phyloP scores from a whole-genome alignment of 768 basidiomycete species.

The Psilocybe subaeruginosa region DNA sequence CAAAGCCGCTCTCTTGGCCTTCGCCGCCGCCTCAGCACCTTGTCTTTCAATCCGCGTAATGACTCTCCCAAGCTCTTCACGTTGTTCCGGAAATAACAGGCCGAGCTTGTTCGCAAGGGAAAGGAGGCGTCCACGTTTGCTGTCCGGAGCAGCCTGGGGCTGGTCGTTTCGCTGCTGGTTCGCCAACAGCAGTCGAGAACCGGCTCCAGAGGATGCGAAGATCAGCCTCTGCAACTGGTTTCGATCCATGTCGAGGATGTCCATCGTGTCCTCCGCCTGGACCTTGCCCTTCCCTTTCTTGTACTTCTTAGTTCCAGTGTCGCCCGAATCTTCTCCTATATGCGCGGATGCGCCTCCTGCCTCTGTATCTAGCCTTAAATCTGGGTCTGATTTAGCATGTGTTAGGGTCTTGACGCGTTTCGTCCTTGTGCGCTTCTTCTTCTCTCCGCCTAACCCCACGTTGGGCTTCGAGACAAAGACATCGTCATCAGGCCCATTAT shows the following conservation, averaged over 20 bases:
- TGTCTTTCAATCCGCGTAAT: slow-evolving; percentile 26
- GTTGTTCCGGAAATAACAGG: slow-evolving; percentile 58
- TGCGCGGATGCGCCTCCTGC: not conserved
- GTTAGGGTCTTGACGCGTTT: slow-evolving; percentile 17
- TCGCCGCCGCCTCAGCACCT: slow-evolving; percentile 10
- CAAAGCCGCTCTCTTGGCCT: slow-evolving; percentile 11
- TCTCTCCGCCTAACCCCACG: slow-evolving; percentile 15
- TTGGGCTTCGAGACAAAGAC: slow-evolving; percentile 8
- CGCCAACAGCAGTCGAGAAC: slow-evolving; percentile 9
- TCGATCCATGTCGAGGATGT: slow-evolving; percentile 18
- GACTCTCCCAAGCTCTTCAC: slow-evolving; percentile 27
- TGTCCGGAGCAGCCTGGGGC: slow-evolving; percentile 17
- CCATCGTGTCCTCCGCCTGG: slow-evolving; percentile 7
- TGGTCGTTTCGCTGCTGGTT: slow-evolving; percentile 5
- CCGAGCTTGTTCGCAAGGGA: slow-evolving; percentile 59
- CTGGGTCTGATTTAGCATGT: slow-evolving; percentile 20
- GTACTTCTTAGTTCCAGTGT: not conserved
- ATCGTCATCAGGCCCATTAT: slow-evolving; percentile 3
- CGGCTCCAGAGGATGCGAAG: slow-evolving; percentile 11
- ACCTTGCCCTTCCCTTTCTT: slow-evolving; percentile 14
- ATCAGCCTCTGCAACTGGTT: slow-evolving; percentile 14
- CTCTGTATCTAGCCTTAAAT: slow-evolving; percentile 15
- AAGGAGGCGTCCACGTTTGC: slow-evolving; percentile 47
- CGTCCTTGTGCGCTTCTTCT: slow-evolving; percentile 22
- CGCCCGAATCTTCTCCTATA: slow-evolving; percentile 7